Evolutionary conservation across 441 rosid species (phyloP).

Genomic region (Populus hybrid): DNA sequence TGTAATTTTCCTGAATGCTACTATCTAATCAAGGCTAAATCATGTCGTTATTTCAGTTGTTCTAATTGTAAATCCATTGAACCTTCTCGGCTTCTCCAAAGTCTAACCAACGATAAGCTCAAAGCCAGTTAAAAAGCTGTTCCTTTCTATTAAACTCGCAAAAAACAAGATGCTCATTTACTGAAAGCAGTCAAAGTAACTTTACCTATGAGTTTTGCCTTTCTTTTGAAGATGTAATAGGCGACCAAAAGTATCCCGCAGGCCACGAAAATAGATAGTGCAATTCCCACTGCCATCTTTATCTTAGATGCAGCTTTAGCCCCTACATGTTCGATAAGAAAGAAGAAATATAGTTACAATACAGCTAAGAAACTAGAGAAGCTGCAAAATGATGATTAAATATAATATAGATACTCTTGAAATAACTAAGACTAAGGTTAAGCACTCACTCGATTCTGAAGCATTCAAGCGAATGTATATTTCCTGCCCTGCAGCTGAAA

Average conservation of each 20-base stretch:
- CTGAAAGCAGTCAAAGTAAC: background rate
- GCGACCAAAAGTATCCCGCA: background rate
- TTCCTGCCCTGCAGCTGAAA: conserved; percentile 24
- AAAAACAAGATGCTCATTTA: no score
- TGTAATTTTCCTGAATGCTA: no score
- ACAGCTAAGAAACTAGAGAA: background rate
- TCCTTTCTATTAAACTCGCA: no score
- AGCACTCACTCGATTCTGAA: conserved; percentile 23
- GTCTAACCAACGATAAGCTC: no score
- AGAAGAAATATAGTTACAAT: no score
- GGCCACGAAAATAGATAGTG: background rate
- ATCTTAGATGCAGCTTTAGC: background rate
- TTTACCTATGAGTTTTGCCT: background rate
- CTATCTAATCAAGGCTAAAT: no score
- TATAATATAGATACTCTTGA: background rate
- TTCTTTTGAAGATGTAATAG: background rate
- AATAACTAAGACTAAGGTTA: background rate
- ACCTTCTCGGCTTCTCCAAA: no score
- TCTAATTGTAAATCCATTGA: no score
- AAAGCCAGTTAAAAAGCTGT: no score
- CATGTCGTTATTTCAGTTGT: no score
- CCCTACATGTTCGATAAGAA: background rate
- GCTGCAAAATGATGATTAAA: background rate
- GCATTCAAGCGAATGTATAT: conserved; percentile 29
- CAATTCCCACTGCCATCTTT: background rate